Evolutionary conservation across 2,329 filamentous ascomycete species (phyloP), one percentile per base, ranked within the genome.

Genomic region (Atkinsonella hypoxylon): DNA sequence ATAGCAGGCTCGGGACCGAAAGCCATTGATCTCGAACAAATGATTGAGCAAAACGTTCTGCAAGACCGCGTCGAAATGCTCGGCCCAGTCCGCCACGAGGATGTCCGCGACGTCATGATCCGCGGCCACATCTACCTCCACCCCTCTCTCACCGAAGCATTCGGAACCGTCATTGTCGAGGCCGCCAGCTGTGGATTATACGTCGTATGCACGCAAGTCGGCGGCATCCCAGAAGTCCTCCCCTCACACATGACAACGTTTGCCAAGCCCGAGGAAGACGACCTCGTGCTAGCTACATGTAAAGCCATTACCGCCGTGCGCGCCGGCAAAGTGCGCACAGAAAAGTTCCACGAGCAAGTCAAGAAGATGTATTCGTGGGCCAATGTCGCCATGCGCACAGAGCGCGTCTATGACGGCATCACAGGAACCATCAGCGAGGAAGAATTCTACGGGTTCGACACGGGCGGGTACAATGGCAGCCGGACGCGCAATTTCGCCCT

Each of bases 301-400:
- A 85, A 84, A 57, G 93, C 94, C 17, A 97, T 98, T 54, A 85
- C 83, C 0, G 85, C 87, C 31, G 76, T 98, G 51, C 83, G 91
- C 43, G 85, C 85, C 6, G 91, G 90, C 58, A 88, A 85, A 59
- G 85, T 98, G 30, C 83, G 89, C 55, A 95, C 93, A 1, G 91
- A 97, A 64, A 81, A 85, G 41, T 98, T 98, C 63, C 93, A 98
- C 64, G 91, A 95, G 57, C 87, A 97, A 67, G 93, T 98, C 55
- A 89, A 91, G 67, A 87, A 87, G 72, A 97, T 97, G 93, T 98
- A 98, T 70, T 95, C 89, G 1, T 98, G 93, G 93, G 87, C 87
- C 30, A 91, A 98, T 64, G 91, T 98, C 30, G 93, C 93, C 13
- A 79, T 86, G 59, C 85, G 93, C 50, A 97, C 93, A 0, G 93